phyloP scores from a whole-genome alignment of 2,329 filamentous ascomycete genomes.

The Colletotrichum sp. region DNA sequence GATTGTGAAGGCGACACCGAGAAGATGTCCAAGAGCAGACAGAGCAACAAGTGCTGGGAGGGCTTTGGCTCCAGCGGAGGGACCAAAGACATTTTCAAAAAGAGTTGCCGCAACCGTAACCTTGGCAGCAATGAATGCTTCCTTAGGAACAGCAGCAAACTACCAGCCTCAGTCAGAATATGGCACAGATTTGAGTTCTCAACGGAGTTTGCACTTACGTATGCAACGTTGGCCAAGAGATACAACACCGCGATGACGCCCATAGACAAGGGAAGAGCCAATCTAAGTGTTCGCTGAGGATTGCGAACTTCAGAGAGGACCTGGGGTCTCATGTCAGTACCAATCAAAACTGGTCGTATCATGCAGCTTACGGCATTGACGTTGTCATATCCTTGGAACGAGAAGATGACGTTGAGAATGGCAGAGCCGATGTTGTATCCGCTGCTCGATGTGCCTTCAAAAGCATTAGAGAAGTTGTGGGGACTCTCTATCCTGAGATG shows the following conservation, averaged over 20 bases:
- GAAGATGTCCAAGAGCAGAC: slow-evolving; percentile 10
- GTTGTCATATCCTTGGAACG: slow-evolving; percentile 15
- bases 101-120: slow-evolving; percentile 15
- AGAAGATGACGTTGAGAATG: slow-evolving; percentile 17
- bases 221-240: slow-evolving; percentile 10
- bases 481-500: slow-evolving; percentile 6
- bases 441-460: slow-evolving; percentile 8
- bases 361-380: neutral
- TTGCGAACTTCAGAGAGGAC: slow-evolving; percentile 15
- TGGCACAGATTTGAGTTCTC: neutral
- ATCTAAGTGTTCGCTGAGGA: slow-evolving; percentile 10
- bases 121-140: slow-evolving; percentile 16
- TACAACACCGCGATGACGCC: slow-evolving; percentile 9
- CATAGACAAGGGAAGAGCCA: slow-evolving; percentile 12
- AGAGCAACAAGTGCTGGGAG: slow-evolving; percentile 9
- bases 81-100: slow-evolving; percentile 14
- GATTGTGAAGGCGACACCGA: slow-evolving; percentile 14
- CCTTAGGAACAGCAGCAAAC: slow-evolving; percentile 17
- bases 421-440: slow-evolving; percentile 16
- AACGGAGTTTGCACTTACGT: neutral
- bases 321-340: neutral
- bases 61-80: slow-evolving; percentile 1
- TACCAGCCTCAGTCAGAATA: neutral
- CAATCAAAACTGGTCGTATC: fast-evolving
- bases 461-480: slow-evolving; percentile 5